Conservation (phyloP, 106 monocot species). For the Hemerocallis citrina region DNA sequence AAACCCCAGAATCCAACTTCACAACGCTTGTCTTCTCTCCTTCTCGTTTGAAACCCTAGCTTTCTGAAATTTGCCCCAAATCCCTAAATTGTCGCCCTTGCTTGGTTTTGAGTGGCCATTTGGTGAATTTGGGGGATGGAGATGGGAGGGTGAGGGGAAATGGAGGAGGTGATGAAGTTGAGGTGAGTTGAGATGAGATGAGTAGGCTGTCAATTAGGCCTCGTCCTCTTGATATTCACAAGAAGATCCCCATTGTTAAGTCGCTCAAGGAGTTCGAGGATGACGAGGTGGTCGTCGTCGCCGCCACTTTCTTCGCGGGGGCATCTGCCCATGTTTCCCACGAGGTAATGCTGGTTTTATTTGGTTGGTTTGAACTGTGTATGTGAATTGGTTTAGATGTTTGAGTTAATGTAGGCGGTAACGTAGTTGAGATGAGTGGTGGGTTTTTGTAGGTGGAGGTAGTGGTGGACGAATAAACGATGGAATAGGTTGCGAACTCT, state of each 20-base stretch:
- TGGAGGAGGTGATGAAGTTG: not conserved
- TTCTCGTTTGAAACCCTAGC: not conserved
- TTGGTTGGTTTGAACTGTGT: not conserved
- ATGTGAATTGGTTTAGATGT: not conserved
- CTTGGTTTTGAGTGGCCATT: not conserved
- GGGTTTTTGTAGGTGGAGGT: too few species aligned
- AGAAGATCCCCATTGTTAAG: slow-evolving; percentile 81
- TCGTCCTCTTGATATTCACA: slow-evolving; percentile 94
- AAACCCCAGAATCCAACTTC: not conserved
- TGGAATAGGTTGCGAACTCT: too few species aligned
- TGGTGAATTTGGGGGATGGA: slow-evolving; percentile 1
- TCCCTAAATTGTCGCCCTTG: not conserved
- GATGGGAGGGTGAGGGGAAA: not conserved
- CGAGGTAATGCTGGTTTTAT: slow-evolving; percentile 39
- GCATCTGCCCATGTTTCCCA: slow-evolving; percentile 53
- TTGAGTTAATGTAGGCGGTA: not conserved
- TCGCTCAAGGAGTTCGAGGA: slow-evolving; percentile 93
- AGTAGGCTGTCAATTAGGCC: slow-evolving; percentile 90
- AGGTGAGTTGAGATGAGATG: slow-evolving; percentile 63
- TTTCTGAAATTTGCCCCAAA: not conserved
- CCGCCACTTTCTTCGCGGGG: slow-evolving; percentile 8
- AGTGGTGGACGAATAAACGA: too few species aligned
- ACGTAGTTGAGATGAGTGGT: too few species aligned
- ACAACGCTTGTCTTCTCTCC: not conserved
- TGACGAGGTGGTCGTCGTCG: slow-evolving; percentile 42